Conservation (phyloP, 192 early-diverging fungal species). For the Globomyces pollinis-pini region DNA sequence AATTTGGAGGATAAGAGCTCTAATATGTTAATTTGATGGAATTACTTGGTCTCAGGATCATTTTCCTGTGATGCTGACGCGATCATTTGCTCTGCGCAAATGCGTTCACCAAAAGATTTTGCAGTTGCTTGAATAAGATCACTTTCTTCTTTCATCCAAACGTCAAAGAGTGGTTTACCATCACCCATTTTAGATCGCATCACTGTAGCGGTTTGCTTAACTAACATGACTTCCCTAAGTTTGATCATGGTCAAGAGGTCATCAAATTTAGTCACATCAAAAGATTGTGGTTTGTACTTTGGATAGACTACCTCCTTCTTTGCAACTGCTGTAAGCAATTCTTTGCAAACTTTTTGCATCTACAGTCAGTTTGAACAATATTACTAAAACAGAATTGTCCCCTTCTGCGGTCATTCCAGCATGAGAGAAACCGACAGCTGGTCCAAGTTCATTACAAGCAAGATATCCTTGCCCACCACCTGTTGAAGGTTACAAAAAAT, state of each 20-base stretch:
- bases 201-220: constrained; percentile 31
- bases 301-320: constrained; percentile 21
- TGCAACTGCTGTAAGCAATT: constrained; percentile 51
- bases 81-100: constrained; percentile 51
- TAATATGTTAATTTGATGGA: neutral
- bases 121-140: constrained; percentile 61
- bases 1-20: constrained; percentile 31
- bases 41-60: constrained; percentile 22
- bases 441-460: constrained; percentile 53
- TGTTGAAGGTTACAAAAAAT: too few relatives aligned
- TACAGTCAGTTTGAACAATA: too few relatives aligned
- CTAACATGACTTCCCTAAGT: constrained; percentile 20
- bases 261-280: constrained; percentile 36
- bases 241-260: constrained; percentile 34
- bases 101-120: constrained; percentile 58
- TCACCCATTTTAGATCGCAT: constrained; percentile 44
- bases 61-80: constrained; percentile 23
- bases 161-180: constrained; percentile 53
- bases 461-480: constrained; percentile 61
- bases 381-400: constrained; percentile 66
- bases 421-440: constrained; percentile 63
- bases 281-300: constrained; percentile 7
- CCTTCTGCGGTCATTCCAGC: constrained; percentile 76
- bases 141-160: constrained; percentile 71
- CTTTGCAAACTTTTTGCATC: constrained; percentile 73